phyloP scores from a whole-genome alignment of 768 basidiomycete genomes.

The Cubamyces sp. region DNA sequence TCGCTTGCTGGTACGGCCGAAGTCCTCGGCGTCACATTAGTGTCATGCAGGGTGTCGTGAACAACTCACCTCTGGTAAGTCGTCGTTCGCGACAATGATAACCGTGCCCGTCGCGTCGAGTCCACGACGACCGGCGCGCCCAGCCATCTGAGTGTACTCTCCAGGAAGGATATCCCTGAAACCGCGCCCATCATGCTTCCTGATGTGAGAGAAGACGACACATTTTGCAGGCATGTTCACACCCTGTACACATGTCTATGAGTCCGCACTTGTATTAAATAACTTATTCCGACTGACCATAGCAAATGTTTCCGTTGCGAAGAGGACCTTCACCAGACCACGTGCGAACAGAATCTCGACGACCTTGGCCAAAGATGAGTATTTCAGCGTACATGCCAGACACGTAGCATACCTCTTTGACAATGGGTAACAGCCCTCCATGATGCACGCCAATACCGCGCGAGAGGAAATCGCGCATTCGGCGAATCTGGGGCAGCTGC shows the following conservation, averaged over 20 bases:
- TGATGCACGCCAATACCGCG: conserved; percentile 98
- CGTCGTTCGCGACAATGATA: conserved; percentile 82
- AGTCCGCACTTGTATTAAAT: neutral
- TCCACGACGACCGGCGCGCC: conserved; percentile 94
- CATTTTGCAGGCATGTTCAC: conserved; percentile 99
- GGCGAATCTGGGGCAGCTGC: conserved; percentile 88
- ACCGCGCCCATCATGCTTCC: conserved; percentile 92
- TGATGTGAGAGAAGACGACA: conserved; percentile 93
- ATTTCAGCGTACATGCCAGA: neutral
- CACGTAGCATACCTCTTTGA: conserved; percentile 77
- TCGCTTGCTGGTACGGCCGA: conserved; percentile 57
- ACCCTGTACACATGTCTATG: conserved; percentile 56
- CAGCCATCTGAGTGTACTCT: conserved; percentile 99
- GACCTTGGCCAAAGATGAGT: conserved; percentile 51
- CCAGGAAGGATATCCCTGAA: conserved; percentile 92
- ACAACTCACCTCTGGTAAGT: conserved; percentile 77
- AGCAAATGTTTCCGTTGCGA: conserved; percentile 98
- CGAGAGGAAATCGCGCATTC: conserved; percentile 86
- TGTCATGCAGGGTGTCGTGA: neutral
- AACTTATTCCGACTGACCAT: conserved; percentile 65
- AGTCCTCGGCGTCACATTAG: neutral
- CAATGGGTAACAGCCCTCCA: conserved; percentile 92
- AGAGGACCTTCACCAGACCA: conserved; percentile 93
- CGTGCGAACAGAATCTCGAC: conserved; percentile 96
- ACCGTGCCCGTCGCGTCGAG: conserved; percentile 96